Base-by-base conservation (phyloP, 2,329 filamentous ascomycete genomes). In the Aspergillus phoenicis region DNA sequence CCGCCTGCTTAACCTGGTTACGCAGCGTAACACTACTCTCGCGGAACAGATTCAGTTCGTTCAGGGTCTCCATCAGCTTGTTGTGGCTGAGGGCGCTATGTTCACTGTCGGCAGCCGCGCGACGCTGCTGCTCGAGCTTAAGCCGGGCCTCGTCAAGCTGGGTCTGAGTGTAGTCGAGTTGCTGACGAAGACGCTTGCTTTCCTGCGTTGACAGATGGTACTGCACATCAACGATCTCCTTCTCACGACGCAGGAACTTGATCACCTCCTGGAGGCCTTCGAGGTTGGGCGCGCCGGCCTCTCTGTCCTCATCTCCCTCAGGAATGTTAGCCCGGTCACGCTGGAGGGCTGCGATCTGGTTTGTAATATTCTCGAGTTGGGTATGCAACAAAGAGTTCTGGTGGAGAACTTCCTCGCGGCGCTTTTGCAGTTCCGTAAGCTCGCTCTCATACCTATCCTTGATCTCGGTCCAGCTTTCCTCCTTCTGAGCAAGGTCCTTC, bases 161-260 rank as follows among this genome's bases (percentile, higher is more conserved):
- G 22, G 87, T 87, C 70, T 95, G 91, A 8, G 89, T 84, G 73
- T 97, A 93, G 54, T 96, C 90, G 24, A 97, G 84, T 72, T 98
- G 93, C 70, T 97, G 92, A 71, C 94, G 91, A 45, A 97, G 79
- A 57, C 95, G 88, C 77, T 96, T 96, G 57, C 87, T 84, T 77
- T 99, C 95, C 69, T 96, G 91, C 0, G 88, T 84, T 70, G 94
- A 93, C 48, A 98, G 83, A 68, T 97, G 93, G 70, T 93, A 91
- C 71, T 98, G 94, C n/a, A 97, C 91, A 69, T 99, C 94, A 8
- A 97, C 85, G 66, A 99, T 98, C 74, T 98, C 95, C 81, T 98
- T 99, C 78, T 99, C 96, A 45, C 92, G 90, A 49, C 94, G 89
- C 63, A 99, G 82, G 75, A 95, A 99, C 63, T 87, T 90, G 78